Evolutionary conservation across 768 basidiomycete species (phyloP).

Genomic region (Ramaria sp.): DNA sequence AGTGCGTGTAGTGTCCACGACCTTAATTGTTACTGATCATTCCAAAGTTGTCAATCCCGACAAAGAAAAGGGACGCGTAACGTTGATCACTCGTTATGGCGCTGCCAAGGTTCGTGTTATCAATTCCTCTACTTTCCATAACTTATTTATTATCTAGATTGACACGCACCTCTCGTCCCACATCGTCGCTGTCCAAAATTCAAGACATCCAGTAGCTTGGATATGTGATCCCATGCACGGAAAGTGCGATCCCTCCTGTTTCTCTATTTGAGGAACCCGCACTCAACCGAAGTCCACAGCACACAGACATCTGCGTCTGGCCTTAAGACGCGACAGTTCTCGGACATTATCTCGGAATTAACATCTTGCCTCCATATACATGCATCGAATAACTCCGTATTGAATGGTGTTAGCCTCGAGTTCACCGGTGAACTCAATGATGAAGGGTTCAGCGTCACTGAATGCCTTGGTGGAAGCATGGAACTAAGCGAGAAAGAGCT

Average conservation of each 20-base stretch:
- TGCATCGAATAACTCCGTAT: slow-evolving; percentile 51
- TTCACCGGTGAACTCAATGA: slow-evolving; percentile 87
- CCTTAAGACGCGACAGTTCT: slow-evolving; percentile 85
- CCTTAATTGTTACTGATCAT: not conserved
- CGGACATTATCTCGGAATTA: slow-evolving; percentile 81
- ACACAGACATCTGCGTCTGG: slow-evolving; percentile 73
- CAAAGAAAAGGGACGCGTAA: slow-evolving; percentile 72
- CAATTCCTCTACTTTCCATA: not conserved
- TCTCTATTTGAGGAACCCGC: not conserved
- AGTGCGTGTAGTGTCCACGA: slow-evolving; percentile 33
- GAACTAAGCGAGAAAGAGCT: slow-evolving; percentile 82
- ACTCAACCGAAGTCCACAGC: slow-evolving; percentile 29
- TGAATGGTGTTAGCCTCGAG: slow-evolving; percentile 79
- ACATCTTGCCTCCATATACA: slow-evolving; percentile 78
- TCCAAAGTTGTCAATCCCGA: slow-evolving; percentile 75
- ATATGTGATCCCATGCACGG: slow-evolving; percentile 98
- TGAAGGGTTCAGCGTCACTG: slow-evolving; percentile 90
- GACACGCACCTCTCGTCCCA: slow-evolving; percentile 65
- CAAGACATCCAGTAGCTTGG: slow-evolving; percentile 86
- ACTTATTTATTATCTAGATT: slow-evolving; percentile 36
- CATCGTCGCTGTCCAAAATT: slow-evolving; percentile 67
- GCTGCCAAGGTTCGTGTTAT: slow-evolving; percentile 54
- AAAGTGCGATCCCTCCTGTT: slow-evolving; percentile 50
- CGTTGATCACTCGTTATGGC: slow-evolving; percentile 89
- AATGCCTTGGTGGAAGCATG: slow-evolving; percentile 96